Percentiles rank a stretch among this genome's conserved stretches.
These are phyloP conservation scores for Voacanga thouarsii DNA, from an alignment of 257 asterid species.

Conservation along the genomic window DNA sequence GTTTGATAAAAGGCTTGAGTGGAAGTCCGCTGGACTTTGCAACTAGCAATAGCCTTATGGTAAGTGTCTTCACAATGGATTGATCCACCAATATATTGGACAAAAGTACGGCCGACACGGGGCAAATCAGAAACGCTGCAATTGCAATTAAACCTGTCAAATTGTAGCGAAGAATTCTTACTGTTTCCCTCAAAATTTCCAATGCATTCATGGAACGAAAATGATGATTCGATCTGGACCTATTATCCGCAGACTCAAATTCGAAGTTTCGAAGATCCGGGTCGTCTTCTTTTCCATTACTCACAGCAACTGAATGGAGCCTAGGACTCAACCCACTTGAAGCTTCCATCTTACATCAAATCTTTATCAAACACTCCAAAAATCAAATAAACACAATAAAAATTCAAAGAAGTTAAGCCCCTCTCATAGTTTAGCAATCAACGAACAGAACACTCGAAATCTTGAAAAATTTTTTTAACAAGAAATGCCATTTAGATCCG, in stretches of 20 bases:
- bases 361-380: not conserved
- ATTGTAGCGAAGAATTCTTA: conserved; percentile 75
- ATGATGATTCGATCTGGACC: conserved; percentile 36
- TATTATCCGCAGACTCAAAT: conserved; percentile 35
- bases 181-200: conserved; percentile 79
- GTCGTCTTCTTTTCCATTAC: conserved; percentile 39
- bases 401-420: not conserved
- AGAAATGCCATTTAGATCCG: conserved; percentile 17
- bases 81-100: conserved; percentile 71
- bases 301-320: conserved; percentile 24
- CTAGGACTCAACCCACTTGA: conserved; percentile 55
- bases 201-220: conserved; percentile 64
- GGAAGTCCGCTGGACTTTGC: conserved; percentile 82
- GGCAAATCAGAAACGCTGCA: conserved; percentile 62
- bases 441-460: not conserved
- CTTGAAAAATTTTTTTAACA: not conserved
- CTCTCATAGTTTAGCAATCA: not conserved
- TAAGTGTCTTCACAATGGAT: conserved; percentile 49
- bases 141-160: conserved; percentile 62
- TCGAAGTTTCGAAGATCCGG: conserved; percentile 35
- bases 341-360: conserved; percentile 45
- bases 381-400: not conserved
- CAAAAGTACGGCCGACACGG: conserved; percentile 66
- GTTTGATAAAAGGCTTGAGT: conserved; percentile 59
- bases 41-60: conserved; percentile 50